These are phyloP conservation scores for Vitis riparia DNA, from an alignment of 164 flowering plant genomes.

Conservation along the genomic window DNA sequence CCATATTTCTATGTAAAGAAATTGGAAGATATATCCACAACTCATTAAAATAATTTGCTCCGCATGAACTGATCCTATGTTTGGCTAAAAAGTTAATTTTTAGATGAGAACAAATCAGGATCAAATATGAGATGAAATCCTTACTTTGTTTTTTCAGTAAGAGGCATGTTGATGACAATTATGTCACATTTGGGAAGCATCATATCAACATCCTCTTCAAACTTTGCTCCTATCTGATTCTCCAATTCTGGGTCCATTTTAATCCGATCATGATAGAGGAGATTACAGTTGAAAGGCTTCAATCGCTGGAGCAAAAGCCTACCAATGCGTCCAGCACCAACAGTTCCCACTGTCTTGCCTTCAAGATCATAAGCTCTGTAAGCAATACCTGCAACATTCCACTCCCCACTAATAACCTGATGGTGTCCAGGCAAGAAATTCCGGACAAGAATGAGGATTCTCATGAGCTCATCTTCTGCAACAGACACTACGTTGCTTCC, in stretches of 20 bases:
- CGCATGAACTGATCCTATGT: background rate
- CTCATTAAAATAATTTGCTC: background rate
- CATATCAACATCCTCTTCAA: conserved; percentile 85
- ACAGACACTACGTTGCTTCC: conserved; percentile 95
- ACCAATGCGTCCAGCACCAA: conserved; percentile 97
- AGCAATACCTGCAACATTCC: conserved; percentile 94
- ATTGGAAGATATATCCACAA: background rate
- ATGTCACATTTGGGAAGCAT: conserved; percentile 98
- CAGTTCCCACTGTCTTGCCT: conserved; percentile 95
- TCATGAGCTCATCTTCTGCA: conserved; percentile 98
- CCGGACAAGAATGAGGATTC: conserved; percentile 88
- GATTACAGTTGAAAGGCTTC: conserved; percentile 93
- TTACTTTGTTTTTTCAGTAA: conserved; percentile 94
- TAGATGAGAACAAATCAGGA: too few species aligned
- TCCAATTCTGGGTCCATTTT: conserved; percentile 82
- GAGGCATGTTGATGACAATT: conserved; percentile 85
- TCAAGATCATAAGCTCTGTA: conserved; percentile 93
- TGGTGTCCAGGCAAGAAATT: conserved; percentile 88
- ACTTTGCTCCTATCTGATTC: conserved; percentile 69
- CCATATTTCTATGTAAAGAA: background rate
- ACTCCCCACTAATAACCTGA: conserved; percentile 80
- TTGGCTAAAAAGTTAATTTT: background rate
- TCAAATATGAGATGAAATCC: conserved; percentile 1
- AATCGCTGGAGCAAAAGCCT: conserved; percentile 81
- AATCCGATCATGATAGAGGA: conserved; percentile 88